Conservation (phyloP, 345 rosid genomes). For the Rhodamnia rubescens region DNA sequence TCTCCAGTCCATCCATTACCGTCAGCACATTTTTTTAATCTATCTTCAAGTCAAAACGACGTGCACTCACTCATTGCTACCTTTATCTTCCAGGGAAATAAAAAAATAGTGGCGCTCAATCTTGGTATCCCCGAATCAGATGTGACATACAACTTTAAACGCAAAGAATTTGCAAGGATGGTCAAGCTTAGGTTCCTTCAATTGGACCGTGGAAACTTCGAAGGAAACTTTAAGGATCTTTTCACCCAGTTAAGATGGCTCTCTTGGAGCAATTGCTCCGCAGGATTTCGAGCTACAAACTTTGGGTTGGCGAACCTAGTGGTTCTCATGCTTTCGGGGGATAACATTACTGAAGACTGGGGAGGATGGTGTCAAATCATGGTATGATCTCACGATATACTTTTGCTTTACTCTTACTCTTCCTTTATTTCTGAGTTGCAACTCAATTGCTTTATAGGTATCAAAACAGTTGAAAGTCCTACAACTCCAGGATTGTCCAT, state of each 20-base stretch:
- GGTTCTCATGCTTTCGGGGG: background rate
- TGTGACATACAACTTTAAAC: accelerated
- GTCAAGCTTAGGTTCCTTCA: background rate
- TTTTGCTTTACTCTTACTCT: background rate
- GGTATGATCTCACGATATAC: background rate
- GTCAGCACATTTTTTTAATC: background rate
- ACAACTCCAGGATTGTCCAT: background rate
- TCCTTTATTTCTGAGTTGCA: background rate
- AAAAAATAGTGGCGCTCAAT: background rate
- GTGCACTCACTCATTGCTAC: background rate
- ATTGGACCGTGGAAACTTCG: background rate
- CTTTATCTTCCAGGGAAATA: background rate
- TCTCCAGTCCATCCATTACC: background rate
- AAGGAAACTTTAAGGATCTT: background rate
- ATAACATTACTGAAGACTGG: background rate
- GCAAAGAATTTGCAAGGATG: background rate
- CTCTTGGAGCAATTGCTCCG: background rate
- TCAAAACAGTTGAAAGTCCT: background rate
- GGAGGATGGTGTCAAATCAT: background rate
- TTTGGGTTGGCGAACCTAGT: background rate
- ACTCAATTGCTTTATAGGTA: background rate
- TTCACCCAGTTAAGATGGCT: background rate
- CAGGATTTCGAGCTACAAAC: accelerated
- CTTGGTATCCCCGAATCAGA: background rate
- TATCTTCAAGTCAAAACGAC: no score